Evolutionary conservation across 257 asterid genomes (phyloP).

Genomic region (Marsdenia floribunda): DNA sequence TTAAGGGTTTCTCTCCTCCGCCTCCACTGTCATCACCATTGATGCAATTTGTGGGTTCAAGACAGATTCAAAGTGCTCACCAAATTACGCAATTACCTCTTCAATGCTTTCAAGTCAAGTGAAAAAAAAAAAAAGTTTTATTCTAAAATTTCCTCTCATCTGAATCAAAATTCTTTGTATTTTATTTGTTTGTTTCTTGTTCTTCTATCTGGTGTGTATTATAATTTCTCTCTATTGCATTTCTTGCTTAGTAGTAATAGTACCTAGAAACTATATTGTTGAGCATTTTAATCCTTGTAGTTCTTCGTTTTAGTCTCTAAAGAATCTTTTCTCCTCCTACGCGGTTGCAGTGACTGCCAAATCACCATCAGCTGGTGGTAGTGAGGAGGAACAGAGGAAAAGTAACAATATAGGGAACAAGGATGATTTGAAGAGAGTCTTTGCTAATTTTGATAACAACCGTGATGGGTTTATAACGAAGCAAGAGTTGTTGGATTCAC

Average conservation of each 20-base stretch:
- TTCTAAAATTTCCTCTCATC: neutral
- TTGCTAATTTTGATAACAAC: conserved; percentile 79
- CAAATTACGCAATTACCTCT: conserved; percentile 39
- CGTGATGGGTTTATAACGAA: conserved; percentile 64
- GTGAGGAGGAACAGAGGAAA: neutral
- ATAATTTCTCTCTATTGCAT: conserved; percentile 8
- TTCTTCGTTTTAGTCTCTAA: conserved; percentile 33
- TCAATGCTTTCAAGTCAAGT: conserved; percentile 7
- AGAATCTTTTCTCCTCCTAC: conserved; percentile 5
- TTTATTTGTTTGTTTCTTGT: neutral
- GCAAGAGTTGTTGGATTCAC: conserved; percentile 56
- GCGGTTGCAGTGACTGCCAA: neutral
- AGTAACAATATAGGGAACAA: neutral
- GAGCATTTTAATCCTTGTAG: conserved; percentile 33
- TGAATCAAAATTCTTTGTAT: neutral
- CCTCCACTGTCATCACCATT: neutral
- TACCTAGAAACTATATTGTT: conserved; percentile 23
- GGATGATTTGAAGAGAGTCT: conserved; percentile 35
- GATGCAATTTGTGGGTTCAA: conserved; percentile 80
- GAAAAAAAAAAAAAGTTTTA: neutral
- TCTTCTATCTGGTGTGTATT: neutral
- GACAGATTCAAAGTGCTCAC: conserved; percentile 2
- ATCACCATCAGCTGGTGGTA: neutral
- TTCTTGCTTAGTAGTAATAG: neutral
- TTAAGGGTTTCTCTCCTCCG: too few relatives aligned